Base-by-base conservation (phyloP, 2,329 filamentous ascomycete genomes). In the Leptographium wingfieldii region DNA sequence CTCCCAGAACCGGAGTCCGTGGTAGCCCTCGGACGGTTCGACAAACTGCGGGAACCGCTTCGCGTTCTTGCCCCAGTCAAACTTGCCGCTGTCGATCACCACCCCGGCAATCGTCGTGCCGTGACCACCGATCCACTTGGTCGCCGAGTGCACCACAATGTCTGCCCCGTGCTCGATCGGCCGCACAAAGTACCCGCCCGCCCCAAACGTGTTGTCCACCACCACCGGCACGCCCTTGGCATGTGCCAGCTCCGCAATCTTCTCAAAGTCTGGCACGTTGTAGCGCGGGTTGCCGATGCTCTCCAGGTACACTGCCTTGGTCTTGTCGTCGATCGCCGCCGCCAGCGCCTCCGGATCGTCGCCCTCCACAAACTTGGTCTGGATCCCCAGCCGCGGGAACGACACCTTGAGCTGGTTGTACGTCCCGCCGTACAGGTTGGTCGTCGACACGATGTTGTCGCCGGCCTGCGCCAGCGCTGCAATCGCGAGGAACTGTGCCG, bases 341-440 rank as follows among this genome's bases (percentile, higher is more conserved):
- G 82, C 86, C 68, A 96, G 87, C 68, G 91, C 90, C 66, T 86
- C 86, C 16, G 88, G 77, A 61, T 84, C 84, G 73, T 96, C 91
- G 53, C 90, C 89, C 59, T 85, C 79, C 68, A 96, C 81, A 67
- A 96, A 96, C 76, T 92, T 95, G 69, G 90, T 94, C 51, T 78
- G 78, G 69, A 97, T 91, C 63, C 92, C 92, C 54, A 96, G 75
- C n/a, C 92, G 84, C 7, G 90, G 87, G 60, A 96, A 79, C 66
- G 90, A 81, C 54, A 96, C 91, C 76, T 96, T 96, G 76, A 96
- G 84, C 77, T 96, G 92, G 76, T 97, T 96, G 79, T 96, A 96
- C 19, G 92, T 96, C 71, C 92, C 92, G 65, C 92, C 92, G 74
- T 96, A 96, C 60, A 96, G 78, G 74, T 95, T 95, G 57, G 86